Base-by-base conservation (phyloP, 352 stramenopile genomes). In the Globisporangium alternatum region DNA sequence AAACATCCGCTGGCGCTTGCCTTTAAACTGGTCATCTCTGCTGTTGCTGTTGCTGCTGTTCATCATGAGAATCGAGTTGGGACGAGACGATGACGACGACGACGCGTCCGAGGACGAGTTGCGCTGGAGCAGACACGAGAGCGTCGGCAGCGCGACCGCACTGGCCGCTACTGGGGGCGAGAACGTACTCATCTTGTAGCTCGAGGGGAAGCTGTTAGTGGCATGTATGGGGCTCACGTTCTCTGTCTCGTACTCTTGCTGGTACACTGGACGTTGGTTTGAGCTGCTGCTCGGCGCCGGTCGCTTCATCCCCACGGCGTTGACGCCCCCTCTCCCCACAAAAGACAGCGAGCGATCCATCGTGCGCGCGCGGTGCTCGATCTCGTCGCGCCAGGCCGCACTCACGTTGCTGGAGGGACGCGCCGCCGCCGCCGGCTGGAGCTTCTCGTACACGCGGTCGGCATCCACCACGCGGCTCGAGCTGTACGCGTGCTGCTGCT, bases 1-100 rank as follows among this genome's bases (percentile, higher is more conserved):
- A 60, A 68, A 64, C 47, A 64, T 60, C 33, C 47, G 63, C 47
- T 68, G 56, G n/a, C 54, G 56, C 63, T 68, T 68, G 25, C n/a
- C 15, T 22, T 17, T 39, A 15, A 31, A 49, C 21, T 58, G 43
- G 41, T 22, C 41, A 48, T 41, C 35, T 41, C 35, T 41, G 35
- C 35, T 41, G 3, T 28, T 25, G 39, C 33, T 45, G 48, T 10
- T 33, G 37, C 37, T 45, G 41, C 17, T 30, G 30, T 43, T 49
- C 19, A 21, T 30, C 28, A 45, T 28, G 13, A 55, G 19, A 1
- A 28, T 63, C 12, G 48, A 35, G 47, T 49, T 45, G 19, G 4
- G 35, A 13, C 30, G 41, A 2, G 49, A 33, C 15, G 31, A 22
- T 8, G 30, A 52, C 10, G 60, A 43, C 2, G 39, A 44, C 19